Evolutionary conservation across 1,284 basidiomycete species (phyloP).

Genomic region (Chiua sp.): DNA sequence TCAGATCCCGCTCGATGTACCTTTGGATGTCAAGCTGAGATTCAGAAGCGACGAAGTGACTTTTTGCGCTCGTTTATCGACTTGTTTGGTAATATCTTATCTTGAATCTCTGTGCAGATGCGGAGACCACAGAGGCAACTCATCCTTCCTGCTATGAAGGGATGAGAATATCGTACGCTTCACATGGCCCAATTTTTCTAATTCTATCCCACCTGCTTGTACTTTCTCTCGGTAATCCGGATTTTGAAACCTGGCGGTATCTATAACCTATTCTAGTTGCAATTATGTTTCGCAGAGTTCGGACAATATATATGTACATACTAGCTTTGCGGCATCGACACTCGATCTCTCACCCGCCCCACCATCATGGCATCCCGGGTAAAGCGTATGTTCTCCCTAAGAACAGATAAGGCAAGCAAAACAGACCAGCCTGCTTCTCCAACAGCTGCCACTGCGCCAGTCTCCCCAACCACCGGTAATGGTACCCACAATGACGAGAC

Average conservation of each 20-base stretch:
- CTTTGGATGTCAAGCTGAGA: conserved; percentile 77
- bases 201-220: conserved; percentile 24
- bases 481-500: background rate
- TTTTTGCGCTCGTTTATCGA: conserved; percentile 89
- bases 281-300: background rate
- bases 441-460: background rate
- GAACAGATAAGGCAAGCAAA: conserved; percentile 11
- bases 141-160: conserved; percentile 82
- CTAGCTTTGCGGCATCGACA: background rate
- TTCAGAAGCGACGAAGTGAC: too few relatives aligned
- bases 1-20: conserved; percentile 82
- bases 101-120: conserved; percentile 85
- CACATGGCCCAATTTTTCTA: conserved; percentile 16
- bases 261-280: background rate
- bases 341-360: background rate
- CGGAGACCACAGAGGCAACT: conserved; percentile 92
- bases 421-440: conserved; percentile 3
- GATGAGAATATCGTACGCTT: conserved; percentile 41
- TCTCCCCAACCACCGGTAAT: background rate
- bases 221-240: conserved; percentile 14
- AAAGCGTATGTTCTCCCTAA: conserved; percentile 24
- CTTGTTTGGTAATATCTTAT: conserved; percentile 89
- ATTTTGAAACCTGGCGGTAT: background rate
- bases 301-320: conserved; percentile 15
- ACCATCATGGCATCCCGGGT: conserved; percentile 20